Evolutionary conservation across 768 basidiomycete species (phyloP), one percentile per base, ranked within the genome.

Genomic region (Gymnopilus junonius): DNA sequence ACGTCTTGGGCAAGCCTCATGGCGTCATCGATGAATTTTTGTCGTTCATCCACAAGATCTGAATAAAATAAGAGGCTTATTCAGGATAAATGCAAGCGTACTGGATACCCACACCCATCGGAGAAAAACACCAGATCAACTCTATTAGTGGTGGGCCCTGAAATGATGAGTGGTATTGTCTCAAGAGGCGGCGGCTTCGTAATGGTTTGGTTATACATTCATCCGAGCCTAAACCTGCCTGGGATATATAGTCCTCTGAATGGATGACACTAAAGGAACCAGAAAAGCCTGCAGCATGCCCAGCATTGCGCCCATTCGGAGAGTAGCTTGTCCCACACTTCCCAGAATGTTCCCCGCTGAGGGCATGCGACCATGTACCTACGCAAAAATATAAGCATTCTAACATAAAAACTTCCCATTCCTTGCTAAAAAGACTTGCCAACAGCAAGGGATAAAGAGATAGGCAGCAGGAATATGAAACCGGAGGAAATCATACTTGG

Each of bases 41-140:
- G 79, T 35, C 81, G 77, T 69, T 93, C 92, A 31, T 77, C 75
- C 25, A 27, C 17, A 58, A 50, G 15, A 25, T 59, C 63, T 59
- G 48, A 20, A 32, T 53, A 35, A 15, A 42, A 27, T 20, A n/a
- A 17, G 39, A 0, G 20, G n/a, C n/a, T n/a, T n/a, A n/a, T n/a
- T n/a, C n/a, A n/a, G 11, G 25, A 53, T n/a, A 29, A 23, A 37
- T n/a, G 29, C 32, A 27, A 37, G 20, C 8, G n/a, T 58, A 7
- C 12, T 7, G 27, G 27, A 6, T n/a, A 31, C 90, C 63, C 72
- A 92, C 91, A 93, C 34, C 92, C 91, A 65, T 93, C 91, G 0
- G 85, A 82, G 72, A 93, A 92, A 75, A 93, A 93, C 11, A 91
- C 85, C 8, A 93, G 75, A 75, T 92, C 87, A 25, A 92, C 84